These are phyloP conservation scores for Aquilaria sinensis DNA, from an alignment of 345 rosid species.

Conservation along the genomic window DNA sequence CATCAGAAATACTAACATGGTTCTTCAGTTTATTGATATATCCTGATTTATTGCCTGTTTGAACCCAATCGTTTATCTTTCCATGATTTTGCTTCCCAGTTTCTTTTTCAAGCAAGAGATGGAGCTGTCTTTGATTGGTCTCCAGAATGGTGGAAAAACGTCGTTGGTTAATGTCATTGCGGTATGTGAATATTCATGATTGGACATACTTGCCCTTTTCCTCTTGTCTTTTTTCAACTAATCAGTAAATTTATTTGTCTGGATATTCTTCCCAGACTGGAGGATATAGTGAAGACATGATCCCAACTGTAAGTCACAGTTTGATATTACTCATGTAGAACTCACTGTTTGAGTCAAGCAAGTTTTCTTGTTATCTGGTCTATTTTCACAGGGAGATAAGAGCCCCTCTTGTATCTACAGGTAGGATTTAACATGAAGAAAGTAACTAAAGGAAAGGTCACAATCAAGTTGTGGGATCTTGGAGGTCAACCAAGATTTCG, in stretches of 20 bases:
- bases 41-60: too few species aligned
- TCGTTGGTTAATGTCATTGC: conserved; percentile 58
- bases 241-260: conserved; percentile 13
- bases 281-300: conserved; percentile 68
- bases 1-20: too few species aligned
- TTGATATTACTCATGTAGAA: background rate
- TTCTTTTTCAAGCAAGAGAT: conserved; percentile 59
- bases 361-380: background rate
- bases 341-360: conserved; percentile 1
- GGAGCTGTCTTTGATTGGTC: conserved; percentile 59
- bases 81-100: conserved; percentile 16
- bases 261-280: conserved; percentile 35
- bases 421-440: conserved; percentile 90
- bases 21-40: too few species aligned
- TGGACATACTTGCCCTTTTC: background rate
- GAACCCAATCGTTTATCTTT: background rate
- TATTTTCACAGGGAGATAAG: background rate
- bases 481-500: conserved; percentile 79
- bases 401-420: conserved; percentile 23
- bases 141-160: conserved; percentile 63
- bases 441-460: conserved; percentile 80
- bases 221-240: conserved; percentile 16
- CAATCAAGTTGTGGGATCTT: conserved; percentile 86
- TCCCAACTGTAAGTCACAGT: conserved; percentile 40
- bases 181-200: conserved; percentile 25